Percentiles rank a stretch among this genome's conserved stretches.
phyloP scores from a whole-genome alignment of 2,329 filamentous ascomycete genomes.

The Massarina eburnea region DNA sequence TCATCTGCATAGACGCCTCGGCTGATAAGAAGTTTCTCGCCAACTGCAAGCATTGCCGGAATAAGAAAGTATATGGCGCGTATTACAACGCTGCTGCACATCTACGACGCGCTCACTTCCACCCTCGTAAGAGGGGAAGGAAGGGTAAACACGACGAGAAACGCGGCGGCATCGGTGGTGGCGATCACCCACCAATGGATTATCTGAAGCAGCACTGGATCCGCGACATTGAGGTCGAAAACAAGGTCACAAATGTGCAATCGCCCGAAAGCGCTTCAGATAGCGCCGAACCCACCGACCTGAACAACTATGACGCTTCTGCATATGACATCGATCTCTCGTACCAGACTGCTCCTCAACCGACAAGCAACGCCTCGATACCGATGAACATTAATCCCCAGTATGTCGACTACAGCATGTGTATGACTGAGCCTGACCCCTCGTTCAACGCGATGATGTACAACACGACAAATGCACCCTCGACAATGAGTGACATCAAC shows the following conservation, averaged over 20 bases:
- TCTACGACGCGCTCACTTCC: slow-evolving; percentile 85
- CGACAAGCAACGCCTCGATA: slow-evolving; percentile 9
- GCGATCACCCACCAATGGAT: slow-evolving; percentile 64
- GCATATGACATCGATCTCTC: slow-evolving; percentile 8
- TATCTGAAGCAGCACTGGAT: slow-evolving; percentile 62
- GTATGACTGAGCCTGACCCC: slow-evolving; percentile 19
- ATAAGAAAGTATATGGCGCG: slow-evolving; percentile 77
- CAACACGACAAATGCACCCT: slow-evolving; percentile 17
- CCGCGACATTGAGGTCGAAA: slow-evolving; percentile 55
- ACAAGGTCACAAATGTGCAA: slow-evolving; percentile 13
- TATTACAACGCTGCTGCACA: slow-evolving; percentile 97
- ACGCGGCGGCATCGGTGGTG: slow-evolving; percentile 63
- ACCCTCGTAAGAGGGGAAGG: slow-evolving; percentile 62
- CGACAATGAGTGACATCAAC: slow-evolving; percentile 11
- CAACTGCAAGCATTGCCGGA: slow-evolving; percentile 81
- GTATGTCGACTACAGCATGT: slow-evolving; percentile 24
- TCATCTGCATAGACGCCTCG: slow-evolving; percentile 64
- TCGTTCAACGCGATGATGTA: slow-evolving; percentile 19
- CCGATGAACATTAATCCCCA: slow-evolving; percentile 13
- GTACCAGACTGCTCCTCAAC: background rate
- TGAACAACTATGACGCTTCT: slow-evolving; percentile 4
- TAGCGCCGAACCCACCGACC: slow-evolving; percentile 10
- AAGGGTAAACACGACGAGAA: slow-evolving; percentile 61
- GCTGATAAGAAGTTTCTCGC: slow-evolving; percentile 65
- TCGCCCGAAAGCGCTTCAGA: slow-evolving; percentile 29